Conservation (phyloP, 2,329 filamentous ascomycete species). For the Cladophialophora bantiana region DNA sequence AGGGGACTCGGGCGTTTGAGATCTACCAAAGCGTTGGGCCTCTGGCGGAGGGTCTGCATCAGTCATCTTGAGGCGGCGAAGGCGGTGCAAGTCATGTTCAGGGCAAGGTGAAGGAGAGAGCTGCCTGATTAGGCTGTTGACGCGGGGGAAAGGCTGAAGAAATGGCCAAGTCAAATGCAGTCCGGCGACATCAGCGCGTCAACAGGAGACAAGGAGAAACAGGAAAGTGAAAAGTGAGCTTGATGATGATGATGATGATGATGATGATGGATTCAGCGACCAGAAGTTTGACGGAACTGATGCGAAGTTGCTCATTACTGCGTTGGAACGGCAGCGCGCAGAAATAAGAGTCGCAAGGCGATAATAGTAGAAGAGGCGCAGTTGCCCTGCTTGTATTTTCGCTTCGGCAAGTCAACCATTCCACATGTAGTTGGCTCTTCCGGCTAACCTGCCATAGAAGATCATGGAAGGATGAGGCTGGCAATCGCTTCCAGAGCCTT, state of each 20-base stretch:
- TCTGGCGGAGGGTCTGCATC: conserved; percentile 38
- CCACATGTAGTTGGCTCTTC: not conserved
- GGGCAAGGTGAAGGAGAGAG: conserved; percentile 29
- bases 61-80: conserved; percentile 37
- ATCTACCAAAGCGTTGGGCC: conserved; percentile 64
- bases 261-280: not conserved
- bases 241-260: conserved; percentile 16
- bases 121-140: conserved; percentile 26
- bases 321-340: not conserved
- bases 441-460: conserved; percentile 3
- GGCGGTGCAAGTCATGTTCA: conserved; percentile 32
- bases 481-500: not conserved
- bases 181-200: conserved; percentile 22
- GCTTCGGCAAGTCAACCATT: not conserved
- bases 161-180: conserved; percentile 23
- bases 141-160: conserved; percentile 26
- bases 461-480: not conserved
- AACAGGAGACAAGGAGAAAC: conserved; percentile 17
- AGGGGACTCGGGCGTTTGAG: conserved; percentile 73
- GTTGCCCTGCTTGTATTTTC: not conserved
- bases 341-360: not conserved
- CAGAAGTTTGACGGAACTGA: not conserved
- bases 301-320: not conserved
- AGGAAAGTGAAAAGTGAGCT: conserved; percentile 15
- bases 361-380: not conserved